Evolutionary conservation across 2,329 filamentous ascomycete genomes (phyloP), one percentile per base, ranked within the genome.

Genomic region (Microsporum ferrugineum): DNA sequence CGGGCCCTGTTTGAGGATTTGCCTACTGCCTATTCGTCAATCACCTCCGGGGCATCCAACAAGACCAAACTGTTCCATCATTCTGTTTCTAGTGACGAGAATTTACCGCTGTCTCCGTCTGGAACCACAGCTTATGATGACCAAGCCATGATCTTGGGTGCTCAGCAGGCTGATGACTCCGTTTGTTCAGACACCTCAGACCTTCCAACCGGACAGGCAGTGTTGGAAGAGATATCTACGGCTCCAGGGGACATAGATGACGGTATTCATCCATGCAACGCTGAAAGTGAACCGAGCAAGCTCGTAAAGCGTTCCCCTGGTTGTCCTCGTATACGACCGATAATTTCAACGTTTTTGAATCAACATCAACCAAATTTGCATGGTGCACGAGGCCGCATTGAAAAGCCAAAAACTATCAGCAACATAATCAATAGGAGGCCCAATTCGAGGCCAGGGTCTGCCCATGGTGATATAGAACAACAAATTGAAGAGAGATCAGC

Each of bases 21-120:
- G 31, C 63, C 62, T 14, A 65, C 65, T 17, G 65, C 65, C 10
- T 59, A 66, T 43, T 66, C 63, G 14, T 66, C 65, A 14, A 66
- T 66, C 17, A 65, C 63, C 29, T 66, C 65, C 27, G 57, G 65
- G 51, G 27, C 60, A 27, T 34, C 60, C 7, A 45, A 23, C 33
- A 55, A 55, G 31, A 36, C 17, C 33, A 36, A 34, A 29, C n/a
- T 5, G 23, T 4, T 27, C 10, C 10, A 57, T 17, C n/a, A n/a
- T 1, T 14, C 36, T n/a, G 33, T 31, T 10, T 34, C n/a, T 36
- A 36, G 33, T 17, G 29, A 55, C 38, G n/a, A 55, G 33, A 10
- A 51, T 29, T 14, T 31, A 12, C 45, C 27, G 6, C 45, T 5
- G 27, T 27, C 4, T 14, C 23, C 27, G 8, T 2, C 8, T 33